Evolutionary conservation across 306 rosid species (phyloP).

Genomic region (Quercus engelmannii): DNA sequence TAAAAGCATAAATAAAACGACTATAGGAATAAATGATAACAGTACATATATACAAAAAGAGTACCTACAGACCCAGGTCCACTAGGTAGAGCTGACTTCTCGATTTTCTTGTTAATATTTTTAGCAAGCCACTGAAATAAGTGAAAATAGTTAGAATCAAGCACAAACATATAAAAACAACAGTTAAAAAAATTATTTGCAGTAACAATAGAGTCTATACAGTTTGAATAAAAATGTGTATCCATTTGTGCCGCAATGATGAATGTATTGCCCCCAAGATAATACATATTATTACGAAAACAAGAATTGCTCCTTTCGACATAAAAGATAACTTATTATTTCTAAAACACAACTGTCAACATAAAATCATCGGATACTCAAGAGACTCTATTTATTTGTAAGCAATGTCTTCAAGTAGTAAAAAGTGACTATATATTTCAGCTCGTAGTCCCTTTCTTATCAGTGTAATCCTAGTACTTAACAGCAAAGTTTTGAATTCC

Average conservation of each 20-base stretch:
- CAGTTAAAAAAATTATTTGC: neutral
- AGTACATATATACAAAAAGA: neutral
- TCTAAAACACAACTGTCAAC: too few relatives aligned
- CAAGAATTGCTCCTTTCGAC: neutral
- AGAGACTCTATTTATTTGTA: too few relatives aligned
- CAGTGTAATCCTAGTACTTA: neutral
- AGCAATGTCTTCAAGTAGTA: too few relatives aligned
- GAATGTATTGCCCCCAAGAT: neutral
- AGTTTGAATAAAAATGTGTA: neutral
- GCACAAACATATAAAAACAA: slow-evolving; percentile 6
- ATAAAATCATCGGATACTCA: too few relatives aligned
- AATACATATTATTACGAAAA: neutral
- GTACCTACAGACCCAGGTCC: slow-evolving; percentile 60
- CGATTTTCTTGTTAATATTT: slow-evolving; percentile 53
- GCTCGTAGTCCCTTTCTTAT: neutral
- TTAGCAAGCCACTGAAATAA: slow-evolving; percentile 74
- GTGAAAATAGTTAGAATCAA: slow-evolving; percentile 26
- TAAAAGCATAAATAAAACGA: slow-evolving; percentile 5
- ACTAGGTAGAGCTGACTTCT: slow-evolving; percentile 42
- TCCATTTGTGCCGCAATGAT: neutral
- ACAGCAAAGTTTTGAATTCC: neutral
- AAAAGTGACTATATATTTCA: too few relatives aligned
- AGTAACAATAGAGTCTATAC: neutral
- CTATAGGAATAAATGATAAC: slow-evolving; percentile 2
- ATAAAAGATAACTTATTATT: neutral